Base-by-base conservation (phyloP, 169 alveolate species). In the Besnoitia besnoiti region DNA sequence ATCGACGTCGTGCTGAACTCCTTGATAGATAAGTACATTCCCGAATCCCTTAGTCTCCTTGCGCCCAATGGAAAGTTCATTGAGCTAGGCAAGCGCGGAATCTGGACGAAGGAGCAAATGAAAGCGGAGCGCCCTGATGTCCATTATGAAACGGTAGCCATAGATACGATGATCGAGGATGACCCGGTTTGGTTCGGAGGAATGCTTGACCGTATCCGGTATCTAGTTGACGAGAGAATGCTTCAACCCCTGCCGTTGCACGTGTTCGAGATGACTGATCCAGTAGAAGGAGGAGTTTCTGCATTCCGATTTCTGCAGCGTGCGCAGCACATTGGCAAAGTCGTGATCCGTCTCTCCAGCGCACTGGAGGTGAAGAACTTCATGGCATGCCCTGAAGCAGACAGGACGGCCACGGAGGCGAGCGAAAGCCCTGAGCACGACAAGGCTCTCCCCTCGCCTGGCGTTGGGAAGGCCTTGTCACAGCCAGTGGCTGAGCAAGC, bases 1-100 rank as follows among this genome's bases (percentile, higher is more conserved):
- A 59, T 95, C 12, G 96, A 95, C 33, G 96, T 95, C 42, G 96
- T 95, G 35, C 93, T 95, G 82, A 95, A 95, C 89, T 92, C 94
- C 51, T 80, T 95, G 62, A 94, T 94, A 10, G 95, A 61, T 50
- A 93, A 76, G 40, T 89, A 39, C 61, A 94, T 94, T 44, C 95
- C 96, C n/a, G 85, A 80, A 46, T 90, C 96, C 39, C 91, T 94
- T 84, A 93, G 89, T 47, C 85, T 91, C 85, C 73, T 95, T 73
- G 93, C 90, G 85, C 55, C 87, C 30, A 93, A 94, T 10, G 97
- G 97, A 2, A 94, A 94, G 37, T 96, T 96, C 92, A 94, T 95
- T 94, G 97, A 95, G 89, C 89, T 95, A 35, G 97, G 97, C 79
- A 95, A 95, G 91, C 90, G 97, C 27, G 95, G 91, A 89, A 92